Base-by-base conservation (phyloP, 2,329 filamentous ascomycete genomes). In the Cladosporium halotolerans region DNA sequence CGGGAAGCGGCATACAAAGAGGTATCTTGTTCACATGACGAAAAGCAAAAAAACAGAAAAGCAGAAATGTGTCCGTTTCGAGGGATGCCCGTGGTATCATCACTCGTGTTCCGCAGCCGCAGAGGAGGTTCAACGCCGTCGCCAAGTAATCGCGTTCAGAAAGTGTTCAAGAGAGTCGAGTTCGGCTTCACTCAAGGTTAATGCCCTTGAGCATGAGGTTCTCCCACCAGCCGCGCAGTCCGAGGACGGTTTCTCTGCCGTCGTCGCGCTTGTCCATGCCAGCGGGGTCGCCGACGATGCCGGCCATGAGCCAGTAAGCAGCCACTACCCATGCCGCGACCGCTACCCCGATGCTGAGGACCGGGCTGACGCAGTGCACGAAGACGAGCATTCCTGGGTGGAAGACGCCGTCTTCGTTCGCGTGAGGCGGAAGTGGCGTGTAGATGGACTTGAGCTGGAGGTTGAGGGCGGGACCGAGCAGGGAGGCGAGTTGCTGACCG, bases 201-300 rank as follows among this genome's bases (percentile, higher is more conserved):
- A 67, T 59, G 39, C 60, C 57, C 48, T 62, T 50, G 45, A 61
- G 55, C 28, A 85, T 69, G 78, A 79, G 83, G 44, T 70, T 70
- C 61, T 82, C 80, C 82, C 82, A 84, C 75, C 79, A 83, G 45
- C 73, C 72, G 54, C 79, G 70, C 32, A 84, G 75, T 3, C 75
- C 76, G 2, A 85, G 67, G 3, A 84, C 80, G 10, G 80, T 78
- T 18, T 80, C 79, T 50, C 76, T 73, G 10, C 82, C 82, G 58
- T 85, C 82, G 57, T 84, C 82, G 58, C 77, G 76, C 55, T 74
- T 73, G 60, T 80, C 79, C 55, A 71, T 73, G 23, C 78, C 76
- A 52, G 81, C 80, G 31, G 82, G 82, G 66, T 84, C 82, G 4
- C 82, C 82, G 45, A 85, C 69, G 9, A 84, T 78, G 61, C 76